These are phyloP conservation scores for Sporothrix globosa DNA, from an alignment of 2,329 filamentous ascomycete genomes.

Conservation along the genomic window DNA sequence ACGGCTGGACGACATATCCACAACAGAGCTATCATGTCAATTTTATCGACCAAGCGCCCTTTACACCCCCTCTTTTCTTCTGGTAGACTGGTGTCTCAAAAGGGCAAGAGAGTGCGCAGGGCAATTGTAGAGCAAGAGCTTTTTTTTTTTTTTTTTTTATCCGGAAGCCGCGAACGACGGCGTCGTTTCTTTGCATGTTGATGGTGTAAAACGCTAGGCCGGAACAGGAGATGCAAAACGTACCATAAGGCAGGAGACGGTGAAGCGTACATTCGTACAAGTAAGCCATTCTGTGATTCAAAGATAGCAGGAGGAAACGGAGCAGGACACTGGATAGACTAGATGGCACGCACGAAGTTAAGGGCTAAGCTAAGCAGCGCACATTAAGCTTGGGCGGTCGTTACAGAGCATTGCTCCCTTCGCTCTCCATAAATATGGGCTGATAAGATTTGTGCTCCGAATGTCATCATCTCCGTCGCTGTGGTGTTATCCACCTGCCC, in stretches of 20 bases:
- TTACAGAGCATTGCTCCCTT: too few species aligned
- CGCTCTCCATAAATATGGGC: neutral
- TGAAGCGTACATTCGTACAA: too few species aligned
- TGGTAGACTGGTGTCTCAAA: neutral
- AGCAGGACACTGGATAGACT: too few species aligned
- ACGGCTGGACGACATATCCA: neutral
- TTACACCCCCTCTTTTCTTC: neutral
- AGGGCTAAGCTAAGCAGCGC: too few species aligned
- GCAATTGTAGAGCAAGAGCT: neutral
- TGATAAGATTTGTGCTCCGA: conserved; percentile 27
- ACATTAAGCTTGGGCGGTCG: too few species aligned
- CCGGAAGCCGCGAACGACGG: conserved; percentile 25
- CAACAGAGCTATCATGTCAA: conserved; percentile 1
- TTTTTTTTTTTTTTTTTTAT: too few species aligned
- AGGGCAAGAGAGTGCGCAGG: conserved; percentile 6
- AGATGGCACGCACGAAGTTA: too few species aligned
- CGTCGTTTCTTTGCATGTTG: neutral
- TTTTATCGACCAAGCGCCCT: neutral
- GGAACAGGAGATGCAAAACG: conserved; percentile 16
- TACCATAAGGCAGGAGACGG: neutral
- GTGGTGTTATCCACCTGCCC: conserved; percentile 27
- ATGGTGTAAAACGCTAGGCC: neutral
- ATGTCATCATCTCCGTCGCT: conserved; percentile 26
- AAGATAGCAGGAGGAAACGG: neutral
- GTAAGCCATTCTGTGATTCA: too few species aligned